A percentile compares a stretch with the other conserved stretches of the same genome.
Evolutionary conservation across 2,329 filamentous ascomycete genomes (phyloP).

Genomic region (Clonostachys sp.): DNA sequence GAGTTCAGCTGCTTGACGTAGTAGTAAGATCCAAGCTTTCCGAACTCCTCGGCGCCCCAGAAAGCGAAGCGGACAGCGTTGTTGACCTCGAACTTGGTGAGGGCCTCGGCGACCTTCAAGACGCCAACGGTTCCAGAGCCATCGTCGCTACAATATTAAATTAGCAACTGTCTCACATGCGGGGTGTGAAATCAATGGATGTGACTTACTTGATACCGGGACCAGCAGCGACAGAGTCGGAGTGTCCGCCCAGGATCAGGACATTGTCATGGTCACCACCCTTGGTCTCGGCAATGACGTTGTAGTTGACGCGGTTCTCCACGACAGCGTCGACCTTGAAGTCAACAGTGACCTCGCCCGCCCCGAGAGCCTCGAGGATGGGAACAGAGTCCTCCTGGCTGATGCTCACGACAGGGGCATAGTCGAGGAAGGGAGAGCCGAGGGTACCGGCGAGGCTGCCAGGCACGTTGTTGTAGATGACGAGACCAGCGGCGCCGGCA

Average conservation of each 20-base stretch:
- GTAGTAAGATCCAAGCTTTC: conserved; percentile 41
- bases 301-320: conserved; percentile 41
- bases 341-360: conserved; percentile 22
- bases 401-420: conserved; percentile 48
- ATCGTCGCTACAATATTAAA: conserved; percentile 35
- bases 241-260: conserved; percentile 41
- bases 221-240: conserved; percentile 41
- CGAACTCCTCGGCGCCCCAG: conserved; percentile 49
- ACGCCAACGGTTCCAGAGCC: conserved; percentile 48
- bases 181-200: neutral
- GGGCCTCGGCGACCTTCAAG: conserved; percentile 37
- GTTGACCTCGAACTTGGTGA: conserved; percentile 36
- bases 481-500: conserved; percentile 50
- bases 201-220: conserved; percentile 49
- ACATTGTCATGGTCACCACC: conserved; percentile 42
- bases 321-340: conserved; percentile 41
- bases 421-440: conserved; percentile 36
- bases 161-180: neutral
- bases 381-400: conserved; percentile 36
- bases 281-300: conserved; percentile 44
- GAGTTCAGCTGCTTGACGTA: conserved; percentile 36
- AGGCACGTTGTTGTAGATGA: conserved; percentile 60
- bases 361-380: conserved; percentile 19
- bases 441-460: conserved; percentile 50
- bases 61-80: conserved; percentile 45